Conservation (phyloP, 441 rosid species). For the Euphorbia celastroides region DNA sequence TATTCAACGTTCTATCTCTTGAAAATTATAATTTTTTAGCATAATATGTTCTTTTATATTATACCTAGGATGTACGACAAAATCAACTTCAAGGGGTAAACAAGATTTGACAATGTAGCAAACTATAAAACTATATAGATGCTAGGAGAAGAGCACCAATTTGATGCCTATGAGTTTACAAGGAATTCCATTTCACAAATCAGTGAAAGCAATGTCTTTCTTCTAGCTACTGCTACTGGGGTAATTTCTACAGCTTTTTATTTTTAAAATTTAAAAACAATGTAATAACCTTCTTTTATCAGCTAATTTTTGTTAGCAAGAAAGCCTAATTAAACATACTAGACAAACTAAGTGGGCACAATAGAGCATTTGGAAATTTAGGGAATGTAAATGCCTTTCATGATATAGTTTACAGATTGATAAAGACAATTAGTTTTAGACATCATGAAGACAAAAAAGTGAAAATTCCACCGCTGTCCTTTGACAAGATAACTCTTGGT, state of each 20-base stretch:
- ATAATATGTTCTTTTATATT: conserved; percentile 31
- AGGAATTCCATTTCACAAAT: conserved; percentile 66
- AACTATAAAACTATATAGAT: conserved; percentile 56
- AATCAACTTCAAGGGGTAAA: conserved; percentile 55
- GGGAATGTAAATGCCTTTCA: background rate
- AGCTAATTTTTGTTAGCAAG: background rate
- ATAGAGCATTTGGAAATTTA: background rate
- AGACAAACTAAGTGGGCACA: background rate
- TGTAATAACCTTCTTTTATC: background rate
- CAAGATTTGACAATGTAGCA: conserved; percentile 43
- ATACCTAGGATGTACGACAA: conserved; percentile 84
- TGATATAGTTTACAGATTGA: background rate
- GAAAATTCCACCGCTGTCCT: background rate
- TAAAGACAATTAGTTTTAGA: background rate
- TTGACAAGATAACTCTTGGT: background rate
- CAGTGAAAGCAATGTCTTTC: conserved; percentile 52
- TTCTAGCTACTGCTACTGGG: background rate
- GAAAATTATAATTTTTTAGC: background rate
- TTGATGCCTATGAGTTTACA: conserved; percentile 83
- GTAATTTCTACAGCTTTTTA: background rate
- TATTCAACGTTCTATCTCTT: background rate
- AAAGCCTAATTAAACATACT: background rate
- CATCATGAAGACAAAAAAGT: background rate
- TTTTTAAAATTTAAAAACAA: background rate
- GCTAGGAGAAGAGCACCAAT: conserved; percentile 72